Conservation (phyloP, 108 stramenopile genomes). For the Cylindrotheca fusiformis region DNA sequence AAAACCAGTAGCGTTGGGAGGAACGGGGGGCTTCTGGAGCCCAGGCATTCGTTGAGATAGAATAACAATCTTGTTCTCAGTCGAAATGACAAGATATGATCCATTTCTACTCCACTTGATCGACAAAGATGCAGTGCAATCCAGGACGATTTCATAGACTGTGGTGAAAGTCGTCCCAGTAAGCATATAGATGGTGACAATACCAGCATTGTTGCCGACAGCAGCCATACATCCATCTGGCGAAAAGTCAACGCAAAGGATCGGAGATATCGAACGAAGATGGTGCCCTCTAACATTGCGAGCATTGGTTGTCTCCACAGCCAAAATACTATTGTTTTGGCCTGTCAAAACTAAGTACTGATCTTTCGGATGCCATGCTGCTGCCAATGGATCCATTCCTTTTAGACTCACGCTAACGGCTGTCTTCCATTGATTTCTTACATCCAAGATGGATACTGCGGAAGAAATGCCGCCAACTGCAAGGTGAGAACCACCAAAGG, state of each 20-base stretch:
- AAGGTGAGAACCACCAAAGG: constrained; percentile 47
- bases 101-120: constrained; percentile 69
- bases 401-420: constrained; percentile 52
- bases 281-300: constrained; percentile 55
- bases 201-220: constrained; percentile 66
- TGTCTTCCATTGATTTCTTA: constrained; percentile 48
- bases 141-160: constrained; percentile 58
- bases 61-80: constrained; percentile 50
- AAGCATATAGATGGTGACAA: constrained; percentile 54
- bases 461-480: constrained; percentile 65
- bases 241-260: constrained; percentile 54
- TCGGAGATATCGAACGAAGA: constrained; percentile 48
- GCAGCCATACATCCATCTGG: constrained; percentile 59
- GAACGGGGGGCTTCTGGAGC: constrained; percentile 19
- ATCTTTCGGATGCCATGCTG: constrained; percentile 73
- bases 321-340: constrained; percentile 59
- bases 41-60: constrained; percentile 19
- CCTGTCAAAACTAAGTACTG: constrained; percentile 62
- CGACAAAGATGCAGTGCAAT: constrained; percentile 37
- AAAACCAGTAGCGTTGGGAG: constrained; percentile 42
- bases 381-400: constrained; percentile 54
- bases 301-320: constrained; percentile 58
- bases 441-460: constrained; percentile 61
- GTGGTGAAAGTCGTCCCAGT: constrained; percentile 50
- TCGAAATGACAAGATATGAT: constrained; percentile 38